These are phyloP conservation scores for Thalassiosira mediterranea DNA, from an alignment of 352 stramenopile genomes.

Conservation along the genomic window DNA sequence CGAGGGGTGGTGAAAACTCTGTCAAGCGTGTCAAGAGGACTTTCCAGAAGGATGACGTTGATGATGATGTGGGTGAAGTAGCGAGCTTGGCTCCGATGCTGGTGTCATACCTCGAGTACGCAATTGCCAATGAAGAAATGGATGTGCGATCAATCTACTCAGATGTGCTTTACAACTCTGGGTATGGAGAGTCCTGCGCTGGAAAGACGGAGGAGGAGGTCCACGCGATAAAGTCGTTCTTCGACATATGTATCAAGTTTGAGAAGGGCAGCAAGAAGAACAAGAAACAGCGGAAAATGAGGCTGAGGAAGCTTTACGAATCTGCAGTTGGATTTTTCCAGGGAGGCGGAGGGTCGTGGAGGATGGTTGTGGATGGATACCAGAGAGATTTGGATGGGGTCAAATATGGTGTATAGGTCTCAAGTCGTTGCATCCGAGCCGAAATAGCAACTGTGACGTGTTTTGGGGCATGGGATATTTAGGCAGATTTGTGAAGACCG, in stretches of 20 bases:
- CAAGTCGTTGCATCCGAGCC: no score
- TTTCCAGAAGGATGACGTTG: neutral
- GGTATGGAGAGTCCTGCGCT: slow-evolving; percentile 33
- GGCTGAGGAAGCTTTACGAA: slow-evolving; percentile 10
- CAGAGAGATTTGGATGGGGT: neutral
- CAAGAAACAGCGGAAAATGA: slow-evolving; percentile 4
- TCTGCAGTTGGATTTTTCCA: slow-evolving; percentile 12
- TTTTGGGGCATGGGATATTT: no score
- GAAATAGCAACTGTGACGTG: no score
- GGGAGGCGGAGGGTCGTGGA: neutral
- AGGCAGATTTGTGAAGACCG: no score
- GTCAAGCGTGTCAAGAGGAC: slow-evolving; percentile 1
- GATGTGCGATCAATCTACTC: slow-evolving; percentile 62
- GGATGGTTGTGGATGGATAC: slow-evolving; percentile 12
- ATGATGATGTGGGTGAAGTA: slow-evolving; percentile 13
- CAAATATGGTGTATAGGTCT: no score
- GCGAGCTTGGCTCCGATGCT: slow-evolving; percentile 37
- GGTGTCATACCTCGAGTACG: slow-evolving; percentile 57
- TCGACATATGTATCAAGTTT: slow-evolving; percentile 59
- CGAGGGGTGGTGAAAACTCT: slow-evolving; percentile 32
- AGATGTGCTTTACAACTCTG: slow-evolving; percentile 60
- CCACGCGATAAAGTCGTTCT: slow-evolving; percentile 55
- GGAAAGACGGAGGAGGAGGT: slow-evolving; percentile 42
- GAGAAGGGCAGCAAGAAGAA: slow-evolving; percentile 36
- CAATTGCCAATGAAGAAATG: slow-evolving; percentile 17